Evolutionary conservation across 1,284 basidiomycete species (phyloP).

Genomic region (Apiotrichum porosum): DNA sequence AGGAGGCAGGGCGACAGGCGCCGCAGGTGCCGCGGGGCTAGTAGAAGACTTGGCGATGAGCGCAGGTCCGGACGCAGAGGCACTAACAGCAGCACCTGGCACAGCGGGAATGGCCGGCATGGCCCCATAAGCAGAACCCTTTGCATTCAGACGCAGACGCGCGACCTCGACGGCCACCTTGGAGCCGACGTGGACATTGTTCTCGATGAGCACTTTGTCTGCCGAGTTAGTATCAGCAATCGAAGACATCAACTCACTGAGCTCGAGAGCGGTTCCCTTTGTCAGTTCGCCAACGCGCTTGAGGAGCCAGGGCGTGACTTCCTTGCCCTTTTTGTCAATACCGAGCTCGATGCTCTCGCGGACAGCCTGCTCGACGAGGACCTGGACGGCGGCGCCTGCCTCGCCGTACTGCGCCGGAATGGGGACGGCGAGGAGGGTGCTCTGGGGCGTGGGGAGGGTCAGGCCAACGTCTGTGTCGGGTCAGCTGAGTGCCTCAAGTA

Average conservation of each 20-base stretch:
- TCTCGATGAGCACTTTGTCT: conserved; percentile 86
- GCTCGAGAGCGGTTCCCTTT: conserved; percentile 64
- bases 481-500: too few species aligned
- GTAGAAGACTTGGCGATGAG: too few species aligned
- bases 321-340: conserved; percentile 76
- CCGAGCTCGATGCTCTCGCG: conserved; percentile 76
- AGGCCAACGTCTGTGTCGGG: conserved; percentile 35
- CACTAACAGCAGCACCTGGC: neutral
- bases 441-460: conserved; percentile 37
- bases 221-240: conserved; percentile 8
- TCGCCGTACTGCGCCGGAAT: conserved; percentile 74
- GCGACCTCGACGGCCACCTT: conserved; percentile 72
- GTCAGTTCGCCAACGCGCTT: conserved; percentile 78
- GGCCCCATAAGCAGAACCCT: neutral
- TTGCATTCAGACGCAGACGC: neutral
- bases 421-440: conserved; percentile 77
- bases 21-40: neutral
- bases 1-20: conserved; percentile 12
- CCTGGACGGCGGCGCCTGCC: conserved; percentile 66
- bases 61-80: too few species aligned
- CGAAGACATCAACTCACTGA: conserved; percentile 60
- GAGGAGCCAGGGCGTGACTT: conserved; percentile 93
- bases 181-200: conserved; percentile 82
- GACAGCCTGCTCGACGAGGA: conserved; percentile 78
- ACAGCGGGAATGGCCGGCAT: neutral